phyloP scores from a whole-genome alignment of 2,329 filamentous ascomycete species.

The Cordyceps cicadae region DNA sequence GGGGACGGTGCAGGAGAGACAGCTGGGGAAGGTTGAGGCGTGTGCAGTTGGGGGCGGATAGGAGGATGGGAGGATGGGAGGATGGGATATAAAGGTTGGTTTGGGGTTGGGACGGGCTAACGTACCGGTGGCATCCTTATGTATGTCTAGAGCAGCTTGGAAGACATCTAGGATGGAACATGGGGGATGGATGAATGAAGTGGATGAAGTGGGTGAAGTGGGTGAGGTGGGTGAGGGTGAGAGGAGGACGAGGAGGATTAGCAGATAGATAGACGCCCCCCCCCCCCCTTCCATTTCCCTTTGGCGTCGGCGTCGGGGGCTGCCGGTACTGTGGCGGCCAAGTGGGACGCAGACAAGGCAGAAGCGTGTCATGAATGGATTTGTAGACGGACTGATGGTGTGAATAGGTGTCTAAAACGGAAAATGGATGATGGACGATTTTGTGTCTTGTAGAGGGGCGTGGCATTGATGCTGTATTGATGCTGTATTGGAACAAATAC shows the following conservation, averaged over 20 bases:
- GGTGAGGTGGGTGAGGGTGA: not conserved
- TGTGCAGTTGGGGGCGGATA: not conserved
- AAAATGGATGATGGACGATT: not conserved
- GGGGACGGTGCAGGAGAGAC: not conserved
- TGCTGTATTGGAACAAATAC: not conserved
- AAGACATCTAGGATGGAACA: not conserved
- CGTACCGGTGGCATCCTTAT: constrained; percentile 2
- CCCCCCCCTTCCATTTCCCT: too few species aligned
- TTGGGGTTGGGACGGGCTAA: not conserved
- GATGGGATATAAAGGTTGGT: not conserved
- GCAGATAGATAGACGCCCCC: not conserved
- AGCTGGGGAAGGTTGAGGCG: not conserved
- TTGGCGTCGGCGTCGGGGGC: too few species aligned
- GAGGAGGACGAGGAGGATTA: not conserved
- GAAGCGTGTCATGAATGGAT: not conserved
- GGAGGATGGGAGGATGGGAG: not conserved
- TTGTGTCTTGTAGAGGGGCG: not conserved
- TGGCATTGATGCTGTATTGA: not conserved
- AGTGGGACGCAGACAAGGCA: not conserved
- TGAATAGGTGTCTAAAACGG: not conserved
- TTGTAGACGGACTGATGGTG: not conserved
- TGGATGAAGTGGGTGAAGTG: not conserved
- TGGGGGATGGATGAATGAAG: not conserved
- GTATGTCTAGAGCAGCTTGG: not conserved
- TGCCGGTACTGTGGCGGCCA: too few species aligned